Evolutionary conservation across 192 early-diverging fungal species (phyloP).

Genomic region (Coemansia sp.): DNA sequence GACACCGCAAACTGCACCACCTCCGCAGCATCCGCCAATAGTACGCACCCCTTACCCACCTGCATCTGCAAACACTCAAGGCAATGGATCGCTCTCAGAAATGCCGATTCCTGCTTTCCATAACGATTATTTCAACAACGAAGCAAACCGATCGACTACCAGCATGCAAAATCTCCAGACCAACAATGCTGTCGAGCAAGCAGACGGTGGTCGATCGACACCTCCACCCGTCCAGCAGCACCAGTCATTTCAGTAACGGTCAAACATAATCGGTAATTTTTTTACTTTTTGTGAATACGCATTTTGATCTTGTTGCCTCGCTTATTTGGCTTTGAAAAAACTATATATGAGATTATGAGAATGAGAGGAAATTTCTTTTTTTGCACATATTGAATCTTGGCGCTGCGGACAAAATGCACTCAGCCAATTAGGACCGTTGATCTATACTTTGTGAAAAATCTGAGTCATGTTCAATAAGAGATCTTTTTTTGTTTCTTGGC

Average conservation of each 20-base stretch:
- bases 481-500: not conserved
- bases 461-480: not conserved
- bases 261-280: not conserved
- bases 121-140: not conserved
- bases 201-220: not conserved
- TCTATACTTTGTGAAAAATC: not conserved
- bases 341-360: no score
- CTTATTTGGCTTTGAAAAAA: not conserved
- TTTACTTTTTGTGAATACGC: not conserved
- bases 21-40: not conserved
- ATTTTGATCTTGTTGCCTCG: not conserved
- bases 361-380: no score
- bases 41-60: conserved; percentile 5
- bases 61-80: not conserved
- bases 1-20: not conserved
- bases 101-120: not conserved
- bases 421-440: not conserved
- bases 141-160: not conserved
- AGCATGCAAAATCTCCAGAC: conserved; percentile 1
- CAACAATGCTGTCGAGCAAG: not conserved
- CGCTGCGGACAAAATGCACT: not conserved
- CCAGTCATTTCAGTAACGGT: not conserved
- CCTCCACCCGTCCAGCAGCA: conserved; percentile 1
- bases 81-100: not conserved
- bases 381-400: not conserved